phyloP scores from a whole-genome alignment of 768 basidiomycete species.

The Psilocybe cubensis region DNA sequence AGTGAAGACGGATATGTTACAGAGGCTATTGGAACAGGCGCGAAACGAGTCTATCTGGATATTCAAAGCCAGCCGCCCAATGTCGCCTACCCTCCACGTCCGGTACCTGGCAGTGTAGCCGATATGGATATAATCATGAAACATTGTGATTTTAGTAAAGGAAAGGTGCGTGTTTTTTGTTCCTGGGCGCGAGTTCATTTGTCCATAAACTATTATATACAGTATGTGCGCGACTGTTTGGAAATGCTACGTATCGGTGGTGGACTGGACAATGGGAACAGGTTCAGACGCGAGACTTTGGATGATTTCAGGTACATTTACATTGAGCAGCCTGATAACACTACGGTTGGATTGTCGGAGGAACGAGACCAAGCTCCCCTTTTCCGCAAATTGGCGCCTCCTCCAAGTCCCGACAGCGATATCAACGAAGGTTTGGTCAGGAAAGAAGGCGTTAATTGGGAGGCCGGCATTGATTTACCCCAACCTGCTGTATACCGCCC shows the following conservation, averaged over 20 bases:
- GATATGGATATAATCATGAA: slow-evolving; percentile 89
- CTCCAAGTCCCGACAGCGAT: slow-evolving; percentile 35
- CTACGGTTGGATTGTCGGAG: slow-evolving; percentile 22
- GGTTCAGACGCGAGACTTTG: slow-evolving; percentile 72
- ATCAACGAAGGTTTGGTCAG: slow-evolving; percentile 58
- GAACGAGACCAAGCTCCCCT: slow-evolving; percentile 21
- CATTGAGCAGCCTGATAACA: slow-evolving; percentile 50
- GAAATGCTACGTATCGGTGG: slow-evolving; percentile 88
- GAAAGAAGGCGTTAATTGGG: slow-evolving; percentile 64
- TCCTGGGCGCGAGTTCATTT: background rate
- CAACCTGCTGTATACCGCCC: slow-evolving; percentile 46
- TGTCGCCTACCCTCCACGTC: slow-evolving; percentile 84
- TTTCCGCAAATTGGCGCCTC: slow-evolving; percentile 14
- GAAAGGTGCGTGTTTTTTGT: slow-evolving; percentile 51
- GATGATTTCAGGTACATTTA: slow-evolving; percentile 85
- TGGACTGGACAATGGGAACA: slow-evolving; percentile 77
- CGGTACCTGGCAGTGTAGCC: slow-evolving; percentile 78
- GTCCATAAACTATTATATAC: slow-evolving; percentile 7
- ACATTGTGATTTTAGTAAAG: slow-evolving; percentile 79
- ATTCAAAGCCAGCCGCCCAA: slow-evolving; percentile 59
- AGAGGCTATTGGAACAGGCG: slow-evolving; percentile 68
- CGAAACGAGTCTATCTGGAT: slow-evolving; percentile 76
- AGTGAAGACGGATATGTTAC: slow-evolving; percentile 37
- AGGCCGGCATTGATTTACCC: slow-evolving; percentile 54
- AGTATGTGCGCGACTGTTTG: slow-evolving; percentile 96